Base-by-base conservation (phyloP, 345 rosid genomes). In the Lagerstroemia speciosa region DNA sequence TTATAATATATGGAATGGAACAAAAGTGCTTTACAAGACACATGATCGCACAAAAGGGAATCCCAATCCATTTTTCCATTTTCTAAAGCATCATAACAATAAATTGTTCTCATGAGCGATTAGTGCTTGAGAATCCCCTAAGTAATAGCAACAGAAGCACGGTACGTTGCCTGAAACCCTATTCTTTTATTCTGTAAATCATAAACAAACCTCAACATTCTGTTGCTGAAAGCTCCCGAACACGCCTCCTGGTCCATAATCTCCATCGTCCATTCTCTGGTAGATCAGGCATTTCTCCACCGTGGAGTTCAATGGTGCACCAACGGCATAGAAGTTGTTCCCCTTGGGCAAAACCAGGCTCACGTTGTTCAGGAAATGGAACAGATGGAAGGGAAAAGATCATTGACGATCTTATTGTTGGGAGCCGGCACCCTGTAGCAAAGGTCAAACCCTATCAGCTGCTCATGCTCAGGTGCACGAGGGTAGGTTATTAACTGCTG, bases 171-270 rank as follows among this genome's bases (percentile, higher is more conserved):
- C 67, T 74, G 93, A 80, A 92, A 83, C 66, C 98, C 95, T 62
- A 92, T 76, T 72, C 95, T 90, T 58, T 80, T 87, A 20, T 83
- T 83, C 81, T 78, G 85, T 84, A 92, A 76, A 75, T 92, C 95
- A 80, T 92, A 90, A 16, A 88, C 86, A 34, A n/a, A 92, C 89
- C 68, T 85, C 72, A 71, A 90, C 77, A 73, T 92, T 83, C 61
- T 90, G 97, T 58, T 92, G 98, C 26, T 92, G 98, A 79, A 88
- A 92, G 76, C 88, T 90, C 76, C 95, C 95, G 9, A 87, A 85
- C 17, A 90, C 87, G 2, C 86, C 95, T 2, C 90, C 93, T 0
- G 95, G 95, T 65, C 98, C 98, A 45, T 84, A 53, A n/a, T 53
- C 82, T 5, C 78, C 88, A 64, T 83, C 93, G 61, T 85, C 84